Conservation (phyloP, 208 protist species). For the Trichomonas tenax region DNA sequence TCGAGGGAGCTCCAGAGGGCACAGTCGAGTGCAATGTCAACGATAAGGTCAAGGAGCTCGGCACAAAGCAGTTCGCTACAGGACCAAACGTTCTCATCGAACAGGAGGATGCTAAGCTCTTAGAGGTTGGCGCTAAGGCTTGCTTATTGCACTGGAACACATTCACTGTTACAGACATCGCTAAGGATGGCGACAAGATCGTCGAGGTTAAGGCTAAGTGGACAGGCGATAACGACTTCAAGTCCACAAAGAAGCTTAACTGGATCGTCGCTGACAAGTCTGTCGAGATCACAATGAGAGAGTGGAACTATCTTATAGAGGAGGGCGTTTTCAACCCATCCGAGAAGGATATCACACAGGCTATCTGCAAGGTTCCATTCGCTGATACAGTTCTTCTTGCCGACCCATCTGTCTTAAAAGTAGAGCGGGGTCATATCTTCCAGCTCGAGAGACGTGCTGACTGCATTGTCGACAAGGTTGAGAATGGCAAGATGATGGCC, state of each 20-base stretch:
- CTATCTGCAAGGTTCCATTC: neutral
- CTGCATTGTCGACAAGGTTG: neutral
- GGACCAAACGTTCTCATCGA: neutral
- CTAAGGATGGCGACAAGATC: constrained; percentile 26
- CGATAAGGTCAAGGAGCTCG: neutral
- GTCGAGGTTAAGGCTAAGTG: neutral
- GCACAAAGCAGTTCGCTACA: neutral
- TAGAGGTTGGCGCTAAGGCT: constrained; percentile 76
- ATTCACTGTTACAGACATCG: constrained; percentile 53
- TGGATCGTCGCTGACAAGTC: neutral
- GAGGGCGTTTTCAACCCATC: neutral
- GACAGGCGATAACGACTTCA: neutral
- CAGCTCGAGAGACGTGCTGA: neutral
- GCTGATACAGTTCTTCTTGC: neutral
- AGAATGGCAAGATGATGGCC: neutral
- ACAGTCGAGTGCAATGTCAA: neutral
- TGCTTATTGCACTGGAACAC: constrained; percentile 97
- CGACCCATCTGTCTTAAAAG: neutral
- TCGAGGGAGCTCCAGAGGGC: neutral
- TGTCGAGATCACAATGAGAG: neutral
- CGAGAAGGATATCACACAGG: neutral
- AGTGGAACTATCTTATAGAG: neutral
- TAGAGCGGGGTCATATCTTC: neutral
- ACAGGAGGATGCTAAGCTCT: constrained; percentile 62
- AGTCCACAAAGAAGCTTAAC: neutral